phyloP scores from a whole-genome alignment of 441 rosid species.

The Rhodomyrtus psidioides region DNA sequence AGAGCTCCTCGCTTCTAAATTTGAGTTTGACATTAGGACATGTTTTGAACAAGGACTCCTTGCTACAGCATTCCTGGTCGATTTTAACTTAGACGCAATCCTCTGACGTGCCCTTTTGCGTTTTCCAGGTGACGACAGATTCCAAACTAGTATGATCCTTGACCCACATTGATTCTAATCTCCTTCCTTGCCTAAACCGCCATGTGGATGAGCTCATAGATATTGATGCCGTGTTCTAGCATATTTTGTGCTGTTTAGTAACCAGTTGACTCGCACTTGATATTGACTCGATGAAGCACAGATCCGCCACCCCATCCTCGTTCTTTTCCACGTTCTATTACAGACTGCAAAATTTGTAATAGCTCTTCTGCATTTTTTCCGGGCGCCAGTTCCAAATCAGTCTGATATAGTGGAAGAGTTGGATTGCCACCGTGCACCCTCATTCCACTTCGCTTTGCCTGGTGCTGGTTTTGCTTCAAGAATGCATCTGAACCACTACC shows the following conservation, averaged over 20 bases:
- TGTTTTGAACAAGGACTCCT: background rate
- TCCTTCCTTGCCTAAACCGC: background rate
- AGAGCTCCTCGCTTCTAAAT: background rate
- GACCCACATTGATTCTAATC: background rate
- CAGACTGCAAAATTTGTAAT: constrained; percentile 39
- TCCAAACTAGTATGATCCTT: background rate
- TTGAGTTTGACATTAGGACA: background rate
- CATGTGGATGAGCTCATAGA: background rate
- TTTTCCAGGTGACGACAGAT: background rate
- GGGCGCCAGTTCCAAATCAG: constrained; percentile 56
- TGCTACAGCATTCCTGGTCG: background rate
- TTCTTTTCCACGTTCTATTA: constrained; percentile 60
- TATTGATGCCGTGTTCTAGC: background rate
- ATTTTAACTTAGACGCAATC: background rate
- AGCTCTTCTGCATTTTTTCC: constrained; percentile 45
- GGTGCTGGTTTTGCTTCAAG: constrained; percentile 48
- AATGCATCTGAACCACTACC: constrained; percentile 74
- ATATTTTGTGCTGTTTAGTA: background rate
- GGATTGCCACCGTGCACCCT: constrained; percentile 48
- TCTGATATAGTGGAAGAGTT: constrained; percentile 72
- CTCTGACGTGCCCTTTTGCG: background rate
- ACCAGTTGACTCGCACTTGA: constrained; percentile 8
- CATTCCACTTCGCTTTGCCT: constrained; percentile 30
- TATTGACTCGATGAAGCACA: constrained; percentile 52
- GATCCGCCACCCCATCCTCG: constrained; percentile 41